Evolutionary conservation across 768 basidiomycete species (phyloP), one percentile per base, ranked within the genome.

Genomic region (Boletellus sp.): DNA sequence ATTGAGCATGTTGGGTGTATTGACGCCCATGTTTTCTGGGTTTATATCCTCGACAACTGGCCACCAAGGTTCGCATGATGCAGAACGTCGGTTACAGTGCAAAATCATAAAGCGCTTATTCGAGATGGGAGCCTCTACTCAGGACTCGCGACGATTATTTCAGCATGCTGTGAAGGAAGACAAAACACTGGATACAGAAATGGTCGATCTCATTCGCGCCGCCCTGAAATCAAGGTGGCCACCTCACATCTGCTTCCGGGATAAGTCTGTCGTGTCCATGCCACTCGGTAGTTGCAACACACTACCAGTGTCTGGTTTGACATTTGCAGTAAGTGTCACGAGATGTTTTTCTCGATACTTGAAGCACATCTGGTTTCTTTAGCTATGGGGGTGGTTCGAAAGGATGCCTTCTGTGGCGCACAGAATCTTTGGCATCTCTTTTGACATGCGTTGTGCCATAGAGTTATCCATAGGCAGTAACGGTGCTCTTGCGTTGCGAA

Each of bases 151-250:
- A 39, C 60, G 62, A 11, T 77, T 92, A 34, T 82, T 93, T 47
- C 80, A 84, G 55, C 73, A 70, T 23, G 75, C 75, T 0, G 71
- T 85, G 40, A 74, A 65, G 35, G 70, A 67, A 2, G 74, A 79
- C 46, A 75, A 76, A 13, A 72, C 69, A 0, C 63, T 90, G 22
- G 81, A 90, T 53, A 61, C 69, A 6, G 86, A 87, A 41, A 74
- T 88, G 32, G 63, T 91, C 39, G 88, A 89, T 38, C 67, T 90
- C 23, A 74, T 92, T 46, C 79, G 85, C 7, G 75, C 78, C 40
- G 82, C 80, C 3, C 83, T 88, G 75, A 85, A 80, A 64, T 81
- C 82, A 34, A 77, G 81, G 31, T 92, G 90, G 90, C 81, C 86
- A 1, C 79, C 83, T 48, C 90, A 92, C 61, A 78, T 93, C 52